Evolutionary conservation across 2,329 filamentous ascomycete genomes (phyloP), one percentile per base, ranked within the genome.

Genomic region (Rhinocladiella similis): DNA sequence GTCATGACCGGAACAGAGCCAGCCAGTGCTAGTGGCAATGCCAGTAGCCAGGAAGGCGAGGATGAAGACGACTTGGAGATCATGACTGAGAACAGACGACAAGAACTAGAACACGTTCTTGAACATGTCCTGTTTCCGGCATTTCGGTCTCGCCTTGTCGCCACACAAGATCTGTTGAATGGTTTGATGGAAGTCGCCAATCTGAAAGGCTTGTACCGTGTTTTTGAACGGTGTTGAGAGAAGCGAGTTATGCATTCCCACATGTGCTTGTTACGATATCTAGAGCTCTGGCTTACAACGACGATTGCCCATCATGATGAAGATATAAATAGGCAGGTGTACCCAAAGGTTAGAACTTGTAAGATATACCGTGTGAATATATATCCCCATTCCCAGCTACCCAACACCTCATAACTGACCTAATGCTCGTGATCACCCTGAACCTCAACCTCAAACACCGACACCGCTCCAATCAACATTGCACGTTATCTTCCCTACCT

Each of bases 61-160:
- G 75, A 76, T 12, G 74, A 73, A 41, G 68, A 71, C 0, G 43
- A 19, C 7, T 49, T 50, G 4, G 51, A 54, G 29, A 22, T 16
- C 3, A 33, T 33, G 29, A 46, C 47, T 3, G 54, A 57, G 9
- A 63, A 63, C 1, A 80, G 91, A 38, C 81, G 90, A 50, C 75
- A 77, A 35, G 85, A 94, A 66, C 76, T 99, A n/a, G 80, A 82
- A 29, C 83, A 85, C 66, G 86, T 87, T 38, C 73, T 99, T 1
- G 93, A 99, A 72, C 84, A 96, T 72, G 79, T 91, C 9, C 81
- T 99, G 54, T 97, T 99, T 65, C 94, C 94, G 0, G 90, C 91
- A 0, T 90, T 97, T 68, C 90, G 91, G 70, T 80, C 88, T 4
- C 81, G 91, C 55, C 74, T 99, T 46, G 84, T 97, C 54, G 92